Percentiles rank a stretch among this genome's conserved stretches.
Conservation (phyloP, 2,329 filamentous ascomycete genomes). For the Phialocephala sp. region DNA sequence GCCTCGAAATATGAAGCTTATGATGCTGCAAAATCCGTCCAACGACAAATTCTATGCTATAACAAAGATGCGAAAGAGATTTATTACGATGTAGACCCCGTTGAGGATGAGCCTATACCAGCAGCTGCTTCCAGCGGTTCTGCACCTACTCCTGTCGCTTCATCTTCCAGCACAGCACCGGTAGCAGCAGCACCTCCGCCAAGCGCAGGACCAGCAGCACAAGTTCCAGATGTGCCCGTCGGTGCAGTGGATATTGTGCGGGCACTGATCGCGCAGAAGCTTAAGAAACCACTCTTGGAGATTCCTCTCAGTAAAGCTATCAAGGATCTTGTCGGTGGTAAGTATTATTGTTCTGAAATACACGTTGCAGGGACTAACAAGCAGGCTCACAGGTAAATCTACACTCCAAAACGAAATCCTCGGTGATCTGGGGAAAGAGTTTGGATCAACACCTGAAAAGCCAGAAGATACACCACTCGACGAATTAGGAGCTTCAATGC, state of each 20-base stretch:
- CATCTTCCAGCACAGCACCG: slow-evolving; percentile 59
- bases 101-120: slow-evolving; percentile 85
- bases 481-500: slow-evolving; percentile 93
- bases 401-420: slow-evolving; percentile 99
- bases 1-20: slow-evolving; percentile 98
- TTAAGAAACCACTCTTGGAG: slow-evolving; percentile 91
- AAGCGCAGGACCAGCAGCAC: slow-evolving; percentile 83
- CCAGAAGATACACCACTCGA: slow-evolving; percentile 97
- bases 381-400: slow-evolving; percentile 77
- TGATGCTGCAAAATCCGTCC: slow-evolving; percentile 94
- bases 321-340: slow-evolving; percentile 97
- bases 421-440: slow-evolving; percentile 96
- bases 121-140: slow-evolving; percentile 49
- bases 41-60: slow-evolving; percentile 98
- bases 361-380: slow-evolving; percentile 24
- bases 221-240: slow-evolving; percentile 85
- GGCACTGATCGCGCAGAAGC: slow-evolving; percentile 90
- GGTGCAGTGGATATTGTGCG: slow-evolving; percentile 89
- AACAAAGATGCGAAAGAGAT: slow-evolving; percentile 99
- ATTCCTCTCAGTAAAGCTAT: slow-evolving; percentile 95
- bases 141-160: slow-evolving; percentile 49
- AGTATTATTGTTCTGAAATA: slow-evolving; percentile 44
- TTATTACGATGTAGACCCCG: slow-evolving; percentile 96
- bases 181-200: slow-evolving; percentile 61
- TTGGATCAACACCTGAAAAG: slow-evolving; percentile 97